These are phyloP conservation scores for Ophiocordyceps robertsii DNA, from an alignment of 2,329 filamentous ascomycete genomes.

Conservation along the genomic window DNA sequence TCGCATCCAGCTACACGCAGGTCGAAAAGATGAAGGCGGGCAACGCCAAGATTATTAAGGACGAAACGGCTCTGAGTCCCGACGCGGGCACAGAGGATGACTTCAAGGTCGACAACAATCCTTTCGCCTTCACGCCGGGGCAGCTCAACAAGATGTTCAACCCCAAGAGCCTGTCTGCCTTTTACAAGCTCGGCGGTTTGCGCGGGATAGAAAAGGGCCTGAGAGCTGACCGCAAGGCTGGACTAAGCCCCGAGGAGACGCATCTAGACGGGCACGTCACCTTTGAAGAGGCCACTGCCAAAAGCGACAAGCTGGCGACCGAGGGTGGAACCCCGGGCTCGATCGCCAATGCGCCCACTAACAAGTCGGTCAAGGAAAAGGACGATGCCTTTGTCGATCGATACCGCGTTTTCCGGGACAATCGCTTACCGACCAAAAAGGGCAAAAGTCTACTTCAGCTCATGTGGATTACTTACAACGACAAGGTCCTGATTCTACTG, in stretches of 20 bases:
- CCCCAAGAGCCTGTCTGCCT: slow-evolving; percentile 74
- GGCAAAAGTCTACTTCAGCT: slow-evolving; percentile 59
- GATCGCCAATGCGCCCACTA: slow-evolving; percentile 1
- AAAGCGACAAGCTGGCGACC: slow-evolving; percentile 18
- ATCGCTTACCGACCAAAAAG: slow-evolving; percentile 60
- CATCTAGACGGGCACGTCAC: slow-evolving; percentile 49
- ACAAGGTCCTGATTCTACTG: slow-evolving; percentile 65
- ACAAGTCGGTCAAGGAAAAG: slow-evolving; percentile 2
- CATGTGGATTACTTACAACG: slow-evolving; percentile 75
- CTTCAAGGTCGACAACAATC: slow-evolving; percentile 65
- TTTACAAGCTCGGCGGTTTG: slow-evolving; percentile 67
- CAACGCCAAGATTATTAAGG: slow-evolving; percentile 45
- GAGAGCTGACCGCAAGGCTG: slow-evolving; percentile 55
- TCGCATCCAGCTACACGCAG: slow-evolving; percentile 28
- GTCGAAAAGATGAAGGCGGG: slow-evolving; percentile 27
- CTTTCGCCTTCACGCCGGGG: slow-evolving; percentile 74
- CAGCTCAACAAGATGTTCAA: slow-evolving; percentile 80
- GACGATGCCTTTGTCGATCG: slow-evolving; percentile 43
- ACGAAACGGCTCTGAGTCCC: slow-evolving; percentile 57
- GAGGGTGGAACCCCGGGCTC: slow-evolving; percentile 12
- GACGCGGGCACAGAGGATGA: slow-evolving; percentile 65
- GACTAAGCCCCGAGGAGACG: slow-evolving; percentile 65
- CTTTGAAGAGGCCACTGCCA: slow-evolving; percentile 54
- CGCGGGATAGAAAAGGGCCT: slow-evolving; percentile 68
- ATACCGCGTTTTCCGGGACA: slow-evolving; percentile 58